Percentiles rank a stretch among this genome's conserved stretches.
Evolutionary conservation across 2,329 filamentous ascomycete species (phyloP).

Genomic region (Tolypocladium amazonense): DNA sequence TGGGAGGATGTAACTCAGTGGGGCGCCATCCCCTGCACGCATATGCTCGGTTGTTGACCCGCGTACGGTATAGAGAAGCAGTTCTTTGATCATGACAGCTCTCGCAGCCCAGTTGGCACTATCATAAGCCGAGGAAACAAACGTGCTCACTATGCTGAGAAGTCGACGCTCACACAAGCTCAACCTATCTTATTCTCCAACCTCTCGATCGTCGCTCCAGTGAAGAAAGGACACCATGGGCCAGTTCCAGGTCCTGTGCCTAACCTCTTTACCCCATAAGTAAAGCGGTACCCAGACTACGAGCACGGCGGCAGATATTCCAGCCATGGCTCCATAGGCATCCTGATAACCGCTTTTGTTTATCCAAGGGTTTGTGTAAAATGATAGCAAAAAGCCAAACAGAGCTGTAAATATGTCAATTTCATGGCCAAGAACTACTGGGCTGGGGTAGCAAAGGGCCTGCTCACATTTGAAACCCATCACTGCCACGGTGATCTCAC

Average conservation of each 20-base stretch:
- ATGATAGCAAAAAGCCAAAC: slow-evolving; percentile 48
- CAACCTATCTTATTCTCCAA: slow-evolving; percentile 32
- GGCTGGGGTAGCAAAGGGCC: neutral
- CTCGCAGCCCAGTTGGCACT: neutral
- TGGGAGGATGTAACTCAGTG: no score
- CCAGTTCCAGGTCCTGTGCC: slow-evolving; percentile 38
- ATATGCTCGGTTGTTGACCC: no score
- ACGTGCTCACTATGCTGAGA: neutral
- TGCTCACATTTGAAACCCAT: slow-evolving; percentile 41
- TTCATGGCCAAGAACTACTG: neutral
- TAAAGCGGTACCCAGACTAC: slow-evolving; percentile 39
- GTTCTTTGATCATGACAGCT: neutral
- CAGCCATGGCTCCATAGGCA: slow-evolving; percentile 47
- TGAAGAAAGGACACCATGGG: slow-evolving; percentile 30
- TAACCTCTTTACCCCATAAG: slow-evolving; percentile 37
- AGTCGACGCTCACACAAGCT: neutral
- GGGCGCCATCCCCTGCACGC: no score
- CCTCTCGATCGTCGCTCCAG: slow-evolving; percentile 43
- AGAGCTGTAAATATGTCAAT: slow-evolving; percentile 21
- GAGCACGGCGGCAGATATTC: slow-evolving; percentile 35
- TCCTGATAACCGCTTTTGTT: slow-evolving; percentile 34
- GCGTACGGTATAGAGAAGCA: no score
- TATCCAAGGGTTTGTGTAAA: slow-evolving; percentile 52
- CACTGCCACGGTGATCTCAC: slow-evolving; percentile 42
- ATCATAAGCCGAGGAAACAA: neutral